Percentiles rank a stretch among this genome's conserved stretches.
phyloP scores from a whole-genome alignment of 805 yeast genomes.

The Suhomyces sp. region DNA sequence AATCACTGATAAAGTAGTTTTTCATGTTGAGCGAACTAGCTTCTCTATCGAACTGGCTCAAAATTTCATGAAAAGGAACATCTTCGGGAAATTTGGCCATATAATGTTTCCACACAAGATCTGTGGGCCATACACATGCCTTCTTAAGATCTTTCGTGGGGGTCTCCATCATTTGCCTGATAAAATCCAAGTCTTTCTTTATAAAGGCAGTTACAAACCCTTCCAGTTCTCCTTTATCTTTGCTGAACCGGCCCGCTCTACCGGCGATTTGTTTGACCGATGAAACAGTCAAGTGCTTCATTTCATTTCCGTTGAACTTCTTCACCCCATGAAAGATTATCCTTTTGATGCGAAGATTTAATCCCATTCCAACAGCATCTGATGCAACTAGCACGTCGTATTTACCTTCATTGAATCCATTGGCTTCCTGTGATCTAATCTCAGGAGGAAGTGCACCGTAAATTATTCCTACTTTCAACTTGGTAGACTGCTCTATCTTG shows the following conservation, averaged over 20 bases:
- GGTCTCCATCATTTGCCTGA: conserved; percentile 47
- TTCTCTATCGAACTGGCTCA: conserved; percentile 47
- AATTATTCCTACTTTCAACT: conserved; percentile 75
- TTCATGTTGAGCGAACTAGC: conserved; percentile 18
- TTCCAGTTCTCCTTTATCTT: conserved; percentile 33
- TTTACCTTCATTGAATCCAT: conserved; percentile 70
- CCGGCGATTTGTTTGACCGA: conserved; percentile 92
- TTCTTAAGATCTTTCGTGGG: conserved; percentile 51
- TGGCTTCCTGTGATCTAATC: conserved; percentile 81
- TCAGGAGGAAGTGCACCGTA: conserved; percentile 97
- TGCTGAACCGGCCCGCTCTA: conserved; percentile 80
- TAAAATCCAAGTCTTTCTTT: conserved; percentile 39
- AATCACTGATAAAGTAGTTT: conserved; percentile 37
- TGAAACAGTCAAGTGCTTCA: conserved; percentile 52
- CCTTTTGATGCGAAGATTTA: conserved; percentile 79
- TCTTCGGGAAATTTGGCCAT: conserved; percentile 58
- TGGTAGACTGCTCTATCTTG: conserved; percentile 61
- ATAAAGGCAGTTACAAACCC: conserved; percentile 56
- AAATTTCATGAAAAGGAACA: conserved; percentile 44
- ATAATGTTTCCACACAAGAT: conserved; percentile 62
- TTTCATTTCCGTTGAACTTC: conserved; percentile 68
- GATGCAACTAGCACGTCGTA: conserved; percentile 88
- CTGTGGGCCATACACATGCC: conserved; percentile 83
- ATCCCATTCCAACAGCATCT: conserved; percentile 98
- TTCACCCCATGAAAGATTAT: conserved; percentile 65